phyloP scores from a whole-genome alignment of 768 basidiomycete genomes.

The Trichaptum fuscoviolaceum region DNA sequence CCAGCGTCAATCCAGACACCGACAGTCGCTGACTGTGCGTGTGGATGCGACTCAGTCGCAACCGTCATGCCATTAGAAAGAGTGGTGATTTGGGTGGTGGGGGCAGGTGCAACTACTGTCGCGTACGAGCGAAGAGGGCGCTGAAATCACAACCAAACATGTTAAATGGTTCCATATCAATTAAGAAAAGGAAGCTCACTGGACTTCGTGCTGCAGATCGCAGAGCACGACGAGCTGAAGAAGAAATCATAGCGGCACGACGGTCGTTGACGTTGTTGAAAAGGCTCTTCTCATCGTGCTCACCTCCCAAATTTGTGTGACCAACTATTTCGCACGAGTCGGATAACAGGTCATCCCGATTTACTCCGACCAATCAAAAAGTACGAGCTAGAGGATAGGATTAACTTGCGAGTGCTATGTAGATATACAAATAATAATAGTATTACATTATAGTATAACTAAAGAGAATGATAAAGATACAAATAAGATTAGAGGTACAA shows the following conservation, averaged over 20 bases:
- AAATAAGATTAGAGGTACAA: not conserved
- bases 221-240: conserved; percentile 37
- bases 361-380: not conserved
- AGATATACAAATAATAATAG: not conserved
- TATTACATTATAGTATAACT: not conserved
- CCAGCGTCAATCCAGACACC: conserved; percentile 99
- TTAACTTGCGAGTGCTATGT: not conserved
- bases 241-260: conserved; percentile 29
- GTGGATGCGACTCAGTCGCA: conserved; percentile 85
- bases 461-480: too few species aligned
- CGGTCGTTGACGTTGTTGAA: not conserved
- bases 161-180: conserved; percentile 1
- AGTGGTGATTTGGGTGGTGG: conserved; percentile 86
- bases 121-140: conserved; percentile 66
- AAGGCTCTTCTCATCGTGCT: not conserved
- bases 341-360: not conserved
- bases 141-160: conserved; percentile 22
- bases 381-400: too few species aligned
- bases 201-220: conserved; percentile 32
- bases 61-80: conserved; percentile 94
- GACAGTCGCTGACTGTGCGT: conserved; percentile 95
- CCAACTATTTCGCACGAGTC: not conserved
- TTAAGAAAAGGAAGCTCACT: conserved; percentile 22
- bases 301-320: not conserved
- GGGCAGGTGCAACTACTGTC: conserved; percentile 63